A percentile compares a stretch with the other conserved stretches of the same genome.
phyloP scores from a whole-genome alignment of 2,329 filamentous ascomycete species.

The Incumbomyces delicatus region DNA sequence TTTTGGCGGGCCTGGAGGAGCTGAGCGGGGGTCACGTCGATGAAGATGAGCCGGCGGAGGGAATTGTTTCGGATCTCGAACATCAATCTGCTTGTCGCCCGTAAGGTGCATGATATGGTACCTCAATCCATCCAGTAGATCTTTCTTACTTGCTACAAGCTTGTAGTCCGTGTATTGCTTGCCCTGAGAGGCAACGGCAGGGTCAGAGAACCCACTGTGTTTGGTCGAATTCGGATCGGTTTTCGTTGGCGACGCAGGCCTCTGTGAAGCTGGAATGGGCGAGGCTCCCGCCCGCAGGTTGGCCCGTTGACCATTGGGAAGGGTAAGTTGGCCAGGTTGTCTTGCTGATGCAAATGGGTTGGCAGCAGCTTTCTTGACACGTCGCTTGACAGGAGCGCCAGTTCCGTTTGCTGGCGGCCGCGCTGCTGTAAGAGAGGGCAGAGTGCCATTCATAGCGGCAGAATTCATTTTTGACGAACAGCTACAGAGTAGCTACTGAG shows the following conservation, averaged over 20 bases:
- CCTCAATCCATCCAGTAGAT: slow-evolving; percentile 67
- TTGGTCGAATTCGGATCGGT: slow-evolving; percentile 10
- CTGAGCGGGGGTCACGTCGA: slow-evolving; percentile 71
- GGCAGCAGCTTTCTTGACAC: slow-evolving; percentile 13
- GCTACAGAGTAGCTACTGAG: background rate
- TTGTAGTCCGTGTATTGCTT: slow-evolving; percentile 48
- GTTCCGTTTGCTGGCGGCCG: slow-evolving; percentile 8
- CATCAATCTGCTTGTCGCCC: slow-evolving; percentile 46
- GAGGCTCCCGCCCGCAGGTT: slow-evolving; percentile 6
- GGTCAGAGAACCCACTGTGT: slow-evolving; percentile 21
- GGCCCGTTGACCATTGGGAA: slow-evolving; percentile 13
- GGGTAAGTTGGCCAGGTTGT: slow-evolving; percentile 6
- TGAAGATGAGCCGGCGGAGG: slow-evolving; percentile 80
- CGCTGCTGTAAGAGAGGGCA: slow-evolving; percentile 4
- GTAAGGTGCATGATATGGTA: slow-evolving; percentile 82
- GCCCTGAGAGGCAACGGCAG: slow-evolving; percentile 13
- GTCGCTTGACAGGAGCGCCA: slow-evolving; percentile 11
- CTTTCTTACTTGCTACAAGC: slow-evolving; percentile 73
- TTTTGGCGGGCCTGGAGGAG: slow-evolving; percentile 36
- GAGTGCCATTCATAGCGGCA: slow-evolving; percentile 11
- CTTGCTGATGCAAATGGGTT: slow-evolving; percentile 15
- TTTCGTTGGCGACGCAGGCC: slow-evolving; percentile 7
- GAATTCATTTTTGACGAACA: slow-evolving; percentile 12
- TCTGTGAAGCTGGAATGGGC: slow-evolving; percentile 5
- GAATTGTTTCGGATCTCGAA: slow-evolving; percentile 72